A percentile compares a stretch with the other conserved stretches of the same genome.
Evolutionary conservation across 176 grass and related monocot species (phyloP).

Genomic region (maize (Zea mays)): DNA sequence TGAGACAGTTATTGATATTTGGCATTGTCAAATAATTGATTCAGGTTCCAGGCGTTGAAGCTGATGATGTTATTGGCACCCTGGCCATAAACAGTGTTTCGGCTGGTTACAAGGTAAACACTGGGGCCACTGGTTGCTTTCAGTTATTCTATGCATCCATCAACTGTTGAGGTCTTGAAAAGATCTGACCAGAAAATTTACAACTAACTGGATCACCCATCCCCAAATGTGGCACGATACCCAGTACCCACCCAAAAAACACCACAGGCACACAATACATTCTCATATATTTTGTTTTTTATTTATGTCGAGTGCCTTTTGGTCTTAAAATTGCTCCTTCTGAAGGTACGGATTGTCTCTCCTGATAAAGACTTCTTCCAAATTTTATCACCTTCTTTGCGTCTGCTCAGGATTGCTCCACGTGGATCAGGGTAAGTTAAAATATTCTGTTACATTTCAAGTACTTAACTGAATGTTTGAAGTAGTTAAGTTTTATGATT

Average conservation of each 20-base stretch:
- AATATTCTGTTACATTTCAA: constrained; percentile 31
- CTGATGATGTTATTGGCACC: constrained; percentile 96
- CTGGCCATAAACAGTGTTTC: constrained; percentile 91
- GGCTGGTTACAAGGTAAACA: constrained; percentile 71
- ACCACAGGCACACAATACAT: not conserved
- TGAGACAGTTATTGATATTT: not conserved
- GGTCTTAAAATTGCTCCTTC: constrained; percentile 28
- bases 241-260: not conserved
- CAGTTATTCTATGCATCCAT: constrained; percentile 15
- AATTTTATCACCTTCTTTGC: constrained; percentile 86
- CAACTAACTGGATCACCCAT: not conserved
- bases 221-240: not conserved
- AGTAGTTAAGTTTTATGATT: constrained; percentile 41
- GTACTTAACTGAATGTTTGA: constrained; percentile 18
- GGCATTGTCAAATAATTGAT: constrained; percentile 42
- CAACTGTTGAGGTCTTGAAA: not conserved
- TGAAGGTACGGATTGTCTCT: constrained; percentile 89
- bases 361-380: constrained; percentile 99
- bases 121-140: constrained; percentile 1
- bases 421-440: constrained; percentile 73
- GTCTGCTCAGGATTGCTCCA: constrained; percentile 73
- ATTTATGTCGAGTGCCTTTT: constrained; percentile 32
- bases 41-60: constrained; percentile 98
- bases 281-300: constrained; percentile 18
- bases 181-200: not conserved